Evolutionary conservation across 176 grass and related monocot species (phyloP), one percentile per base, ranked within the genome.

Genomic region (Puya raimondii): DNA sequence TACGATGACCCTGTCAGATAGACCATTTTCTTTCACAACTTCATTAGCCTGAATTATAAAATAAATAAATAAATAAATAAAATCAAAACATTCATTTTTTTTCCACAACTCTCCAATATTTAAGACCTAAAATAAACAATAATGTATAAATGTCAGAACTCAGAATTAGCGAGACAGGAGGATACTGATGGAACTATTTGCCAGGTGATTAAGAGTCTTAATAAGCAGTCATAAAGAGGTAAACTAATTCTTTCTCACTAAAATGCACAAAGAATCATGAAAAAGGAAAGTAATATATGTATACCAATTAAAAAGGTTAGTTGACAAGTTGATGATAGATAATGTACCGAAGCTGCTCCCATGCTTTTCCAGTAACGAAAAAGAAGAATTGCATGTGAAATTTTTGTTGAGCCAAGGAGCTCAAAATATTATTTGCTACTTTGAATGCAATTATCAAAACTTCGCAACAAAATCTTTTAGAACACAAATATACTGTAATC

Each of bases 21-120:
- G 69, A 76, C 80, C 80, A 71, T 96, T 96, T 2, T 84, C 91
- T 74, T 86, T 88, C 12, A 96, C 80, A 75, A 96, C 84, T 77
- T 88, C 82, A 83, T 74, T 48, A 64, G 91, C 88, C 91, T 96
- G 71, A 42, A 66, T 66, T 10, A 66, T 11, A 47, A 66, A 26
- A 66, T 42, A 47, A 9, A 66, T 59, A 15, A 17, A 15, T 14
- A 66, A 26, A 66, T 33, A 47, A 9, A 66, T 61, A 16, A 18
- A 16, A 61, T 21, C 56, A 2, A 42, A 61, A 21, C 56, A 21
- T 59, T 59, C 26, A n/a, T 18, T 48, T 70, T 48, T 18, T 63
- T 67, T 64, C 49, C 71, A 12, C 3, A 64, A n/a, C 23, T 16
- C n/a, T 21, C 7, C 33, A 42, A n/a, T 61, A 61, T 18, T 61